Evolutionary conservation across 1,284 basidiomycete genomes (phyloP).

Genomic region (Trichosporon asahii): DNA sequence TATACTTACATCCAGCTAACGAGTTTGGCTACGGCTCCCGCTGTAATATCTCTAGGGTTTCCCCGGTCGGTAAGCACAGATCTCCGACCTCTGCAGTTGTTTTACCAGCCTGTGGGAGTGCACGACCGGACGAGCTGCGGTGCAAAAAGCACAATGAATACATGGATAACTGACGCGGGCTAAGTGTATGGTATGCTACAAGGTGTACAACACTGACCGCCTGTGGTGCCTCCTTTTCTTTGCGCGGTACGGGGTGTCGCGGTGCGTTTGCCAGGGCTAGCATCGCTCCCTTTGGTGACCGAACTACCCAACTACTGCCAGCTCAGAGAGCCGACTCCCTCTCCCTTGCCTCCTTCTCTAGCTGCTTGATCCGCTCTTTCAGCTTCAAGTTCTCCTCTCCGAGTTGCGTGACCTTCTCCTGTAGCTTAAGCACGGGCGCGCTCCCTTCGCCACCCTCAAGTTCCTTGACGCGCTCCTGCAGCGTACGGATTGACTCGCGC

Average conservation of each 20-base stretch:
- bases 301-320: too few species aligned
- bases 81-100: not conserved
- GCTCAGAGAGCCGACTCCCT: not conserved
- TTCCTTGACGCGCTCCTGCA: slow-evolving; percentile 34
- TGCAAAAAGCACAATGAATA: too few species aligned
- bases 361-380: not conserved
- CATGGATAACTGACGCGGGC: too few species aligned
- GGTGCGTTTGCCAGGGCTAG: too few species aligned
- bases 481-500: slow-evolving; percentile 35
- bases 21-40: not conserved
- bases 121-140: too few species aligned
- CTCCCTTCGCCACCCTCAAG: slow-evolving; percentile 17
- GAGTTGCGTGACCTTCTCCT: not conserved
- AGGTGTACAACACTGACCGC: too few species aligned
- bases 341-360: not conserved
- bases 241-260: too few species aligned
- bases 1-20: not conserved
- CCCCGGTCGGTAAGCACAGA: not conserved
- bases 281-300: too few species aligned
- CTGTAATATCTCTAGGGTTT: not conserved
- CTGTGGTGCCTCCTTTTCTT: too few species aligned
- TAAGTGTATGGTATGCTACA: too few species aligned
- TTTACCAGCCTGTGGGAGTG: too few species aligned
- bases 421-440: not conserved
- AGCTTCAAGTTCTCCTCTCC: not conserved